phyloP scores from a whole-genome alignment of 108 stramenopile genomes.

The Cyclotella sp. region DNA sequence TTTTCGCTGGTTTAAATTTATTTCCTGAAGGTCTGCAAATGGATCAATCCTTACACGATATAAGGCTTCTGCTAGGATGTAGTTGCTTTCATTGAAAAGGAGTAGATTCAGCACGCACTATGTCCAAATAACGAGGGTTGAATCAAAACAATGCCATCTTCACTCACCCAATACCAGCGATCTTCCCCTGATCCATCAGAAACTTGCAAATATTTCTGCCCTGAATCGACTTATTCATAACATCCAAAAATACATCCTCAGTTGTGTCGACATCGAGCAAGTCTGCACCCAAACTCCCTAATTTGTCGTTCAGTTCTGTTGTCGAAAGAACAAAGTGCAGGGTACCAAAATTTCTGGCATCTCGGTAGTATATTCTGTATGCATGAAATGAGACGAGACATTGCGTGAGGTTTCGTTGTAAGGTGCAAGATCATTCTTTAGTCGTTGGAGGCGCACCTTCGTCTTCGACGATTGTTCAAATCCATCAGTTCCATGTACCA shows the following conservation, averaged over 20 bases:
- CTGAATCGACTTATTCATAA: slow-evolving; percentile 51
- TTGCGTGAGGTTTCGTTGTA: no score
- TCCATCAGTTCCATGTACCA: slow-evolving; percentile 76
- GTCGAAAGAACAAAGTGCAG: slow-evolving; percentile 68
- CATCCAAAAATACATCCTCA: slow-evolving; percentile 59
- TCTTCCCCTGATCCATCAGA: slow-evolving; percentile 81
- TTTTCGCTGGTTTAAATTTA: slow-evolving; percentile 47
- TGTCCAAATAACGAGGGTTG: not conserved
- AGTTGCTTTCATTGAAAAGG: slow-evolving; percentile 55
- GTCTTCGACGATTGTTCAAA: not conserved
- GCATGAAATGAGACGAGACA: no score
- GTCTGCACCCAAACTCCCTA: slow-evolving; percentile 77
- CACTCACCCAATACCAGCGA: slow-evolving; percentile 46
- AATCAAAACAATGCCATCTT: not conserved
- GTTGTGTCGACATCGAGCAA: slow-evolving; percentile 65
- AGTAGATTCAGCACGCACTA: not conserved
- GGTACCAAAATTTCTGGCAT: slow-evolving; percentile 86
- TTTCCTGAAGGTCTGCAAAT: slow-evolving; percentile 69
- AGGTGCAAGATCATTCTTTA: no score
- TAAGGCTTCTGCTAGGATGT: slow-evolving; percentile 85
- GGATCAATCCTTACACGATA: slow-evolving; percentile 80
- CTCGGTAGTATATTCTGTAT: slow-evolving; percentile 61
- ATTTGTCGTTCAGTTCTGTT: slow-evolving; percentile 67
- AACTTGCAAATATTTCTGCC: slow-evolving; percentile 82
- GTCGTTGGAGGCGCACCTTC: not conserved